phyloP scores from a whole-genome alignment of 2,329 filamentous ascomycete species.

The Clarireedia sp. region DNA sequence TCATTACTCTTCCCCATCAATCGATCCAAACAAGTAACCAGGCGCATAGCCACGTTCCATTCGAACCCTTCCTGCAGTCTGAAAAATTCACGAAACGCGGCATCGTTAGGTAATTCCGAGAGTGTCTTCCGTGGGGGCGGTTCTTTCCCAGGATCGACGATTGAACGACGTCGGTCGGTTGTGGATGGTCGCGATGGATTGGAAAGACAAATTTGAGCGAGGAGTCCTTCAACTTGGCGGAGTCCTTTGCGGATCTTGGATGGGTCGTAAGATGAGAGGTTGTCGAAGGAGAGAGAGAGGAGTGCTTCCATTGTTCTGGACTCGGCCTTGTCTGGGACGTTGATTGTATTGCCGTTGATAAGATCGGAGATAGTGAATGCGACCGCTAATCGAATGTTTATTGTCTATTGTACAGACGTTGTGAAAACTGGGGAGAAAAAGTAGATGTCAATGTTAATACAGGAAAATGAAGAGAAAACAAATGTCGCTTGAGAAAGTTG shows the following conservation, averaged over 20 bases:
- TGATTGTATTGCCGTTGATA: constrained; percentile 25
- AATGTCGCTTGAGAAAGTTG: too few relatives aligned
- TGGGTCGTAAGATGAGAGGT: constrained; percentile 71
- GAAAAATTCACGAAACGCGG: constrained; percentile 92
- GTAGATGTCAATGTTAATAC: too few relatives aligned
- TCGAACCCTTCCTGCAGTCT: constrained; percentile 95
- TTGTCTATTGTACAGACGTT: too few relatives aligned
- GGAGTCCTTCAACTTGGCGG: constrained; percentile 84
- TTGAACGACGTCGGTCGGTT: constrained; percentile 22
- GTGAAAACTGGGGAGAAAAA: too few relatives aligned
- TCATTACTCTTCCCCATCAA: constrained; percentile 76
- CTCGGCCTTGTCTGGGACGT: background rate
- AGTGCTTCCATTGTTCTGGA: constrained; percentile 69
- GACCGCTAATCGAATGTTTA: too few relatives aligned
- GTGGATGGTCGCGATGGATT: constrained; percentile 26
- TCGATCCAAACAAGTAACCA: constrained; percentile 79
- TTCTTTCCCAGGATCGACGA: constrained; percentile 31
- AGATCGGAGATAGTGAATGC: constrained; percentile 16
- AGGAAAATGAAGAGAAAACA: too few relatives aligned
- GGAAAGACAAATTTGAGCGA: constrained; percentile 89
- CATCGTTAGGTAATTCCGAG: constrained; percentile 66
- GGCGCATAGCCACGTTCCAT: constrained; percentile 87
- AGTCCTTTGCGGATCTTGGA: constrained; percentile 88
- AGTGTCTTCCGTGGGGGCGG: constrained; percentile 50
- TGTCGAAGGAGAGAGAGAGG: constrained; percentile 89